These are phyloP conservation scores for Diospyros kaki DNA, from an alignment of 148 eudicot species.

Conservation along the genomic window DNA sequence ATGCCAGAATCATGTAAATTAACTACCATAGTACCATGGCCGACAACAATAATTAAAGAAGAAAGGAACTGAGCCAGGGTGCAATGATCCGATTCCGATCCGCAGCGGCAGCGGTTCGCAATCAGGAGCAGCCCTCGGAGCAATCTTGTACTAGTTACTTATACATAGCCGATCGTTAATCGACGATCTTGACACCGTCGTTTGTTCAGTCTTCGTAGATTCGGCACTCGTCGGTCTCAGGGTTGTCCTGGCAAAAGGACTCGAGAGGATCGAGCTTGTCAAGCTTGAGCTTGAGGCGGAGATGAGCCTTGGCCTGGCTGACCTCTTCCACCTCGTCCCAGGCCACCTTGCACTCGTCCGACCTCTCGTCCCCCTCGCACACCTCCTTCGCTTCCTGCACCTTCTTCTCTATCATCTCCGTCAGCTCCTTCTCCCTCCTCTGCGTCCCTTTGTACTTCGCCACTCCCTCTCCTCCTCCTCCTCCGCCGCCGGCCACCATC, in stretches of 20 bases:
- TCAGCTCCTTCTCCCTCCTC: slow-evolving; percentile 34
- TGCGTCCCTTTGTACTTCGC: slow-evolving; percentile 38
- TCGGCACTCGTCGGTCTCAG: slow-evolving; percentile 44
- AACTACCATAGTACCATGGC: too few relatives aligned
- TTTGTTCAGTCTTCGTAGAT: slow-evolving; percentile 21
- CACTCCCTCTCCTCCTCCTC: slow-evolving; percentile 6
- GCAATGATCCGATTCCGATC: too few relatives aligned
- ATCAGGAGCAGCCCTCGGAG: too few relatives aligned
- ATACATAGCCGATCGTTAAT: too few relatives aligned
- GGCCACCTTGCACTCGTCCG: slow-evolving; percentile 46
- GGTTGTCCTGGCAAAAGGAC: slow-evolving; percentile 36
- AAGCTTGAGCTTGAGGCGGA: slow-evolving; percentile 26
- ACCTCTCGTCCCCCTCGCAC: slow-evolving; percentile 30
- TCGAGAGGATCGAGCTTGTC: slow-evolving; percentile 32
- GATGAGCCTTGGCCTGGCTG: slow-evolving; percentile 50
- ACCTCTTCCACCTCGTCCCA: slow-evolving; percentile 51
- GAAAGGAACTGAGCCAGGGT: too few relatives aligned
- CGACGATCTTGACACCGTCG: too few relatives aligned
- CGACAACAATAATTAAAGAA: too few relatives aligned
- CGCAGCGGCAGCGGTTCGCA: too few relatives aligned
- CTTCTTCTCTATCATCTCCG: slow-evolving; percentile 45
- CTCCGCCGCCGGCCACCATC: background rate
- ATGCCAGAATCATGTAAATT: too few relatives aligned
- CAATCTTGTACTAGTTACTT: too few relatives aligned
- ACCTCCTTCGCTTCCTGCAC: slow-evolving; percentile 37